A percentile compares a stretch with the other conserved stretches of the same genome.
phyloP scores from a whole-genome alignment of 2,329 filamentous ascomycete species.

The Ascochyta fabae region DNA sequence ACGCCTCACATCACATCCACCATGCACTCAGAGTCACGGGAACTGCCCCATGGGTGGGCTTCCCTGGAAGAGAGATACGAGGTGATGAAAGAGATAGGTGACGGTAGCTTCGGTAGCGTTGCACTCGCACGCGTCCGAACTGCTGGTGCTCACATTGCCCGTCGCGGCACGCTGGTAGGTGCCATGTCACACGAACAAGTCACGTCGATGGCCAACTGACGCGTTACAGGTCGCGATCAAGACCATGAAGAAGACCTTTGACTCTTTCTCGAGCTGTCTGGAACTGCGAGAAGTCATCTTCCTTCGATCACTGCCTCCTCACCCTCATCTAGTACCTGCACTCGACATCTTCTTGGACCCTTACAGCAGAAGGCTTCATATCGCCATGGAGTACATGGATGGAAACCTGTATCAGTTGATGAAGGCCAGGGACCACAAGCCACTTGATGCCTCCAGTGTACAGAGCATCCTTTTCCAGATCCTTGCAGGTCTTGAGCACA shows the following conservation, averaged over 20 bases:
- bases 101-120: conserved; percentile 98
- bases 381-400: conserved; percentile 99
- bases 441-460: conserved; percentile 84
- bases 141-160: conserved; percentile 85
- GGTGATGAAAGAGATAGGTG: conserved; percentile 95
- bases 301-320: conserved; percentile 82
- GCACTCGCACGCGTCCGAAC: conserved; percentile 88
- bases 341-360: conserved; percentile 98
- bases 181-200: conserved; percentile 43
- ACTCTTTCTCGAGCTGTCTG: conserved; percentile 86
- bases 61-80: conserved; percentile 93
- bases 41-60: conserved; percentile 71
- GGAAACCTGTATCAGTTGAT: conserved; percentile 98
- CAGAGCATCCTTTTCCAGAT: conserved; percentile 99
- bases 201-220: conserved; percentile 27
- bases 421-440: conserved; percentile 97
- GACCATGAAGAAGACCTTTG: conserved; percentile 99
- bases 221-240: conserved; percentile 87
- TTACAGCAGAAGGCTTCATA: conserved; percentile 94
- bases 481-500: conserved; percentile 93
- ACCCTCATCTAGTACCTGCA: conserved; percentile 93
- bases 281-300: conserved; percentile 98
- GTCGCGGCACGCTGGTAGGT: conserved; percentile 86
- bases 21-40: conserved; percentile 78
- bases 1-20: conserved; percentile 26